phyloP scores from a whole-genome alignment of 2,329 filamentous ascomycete genomes.

The Beauveria asiatica region DNA sequence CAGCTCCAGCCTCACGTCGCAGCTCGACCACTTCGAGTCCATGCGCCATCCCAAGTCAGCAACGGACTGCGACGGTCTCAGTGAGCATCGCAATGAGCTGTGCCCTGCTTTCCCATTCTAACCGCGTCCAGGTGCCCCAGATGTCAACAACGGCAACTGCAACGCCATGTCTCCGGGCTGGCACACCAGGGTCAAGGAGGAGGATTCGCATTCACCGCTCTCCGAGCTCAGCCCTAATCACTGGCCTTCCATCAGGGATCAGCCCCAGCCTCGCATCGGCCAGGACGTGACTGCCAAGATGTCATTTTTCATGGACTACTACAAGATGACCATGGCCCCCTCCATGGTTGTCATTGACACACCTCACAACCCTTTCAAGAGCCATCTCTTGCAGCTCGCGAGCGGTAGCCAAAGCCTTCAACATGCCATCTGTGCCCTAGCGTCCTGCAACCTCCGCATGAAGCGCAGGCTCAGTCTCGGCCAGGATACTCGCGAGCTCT shows the following conservation, averaged over 20 bases:
- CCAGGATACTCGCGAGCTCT: slow-evolving; percentile 44
- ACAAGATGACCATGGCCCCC: slow-evolving; percentile 84
- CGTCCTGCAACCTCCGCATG: slow-evolving; percentile 86
- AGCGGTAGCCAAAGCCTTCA: slow-evolving; percentile 74
- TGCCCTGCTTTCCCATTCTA: slow-evolving; percentile 29
- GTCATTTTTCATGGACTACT: slow-evolving; percentile 87
- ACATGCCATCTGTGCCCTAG: slow-evolving; percentile 82
- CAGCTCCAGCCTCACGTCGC: slow-evolving; percentile 51
- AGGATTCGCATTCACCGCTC: slow-evolving; percentile 36
- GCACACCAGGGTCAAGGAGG: slow-evolving; percentile 33
- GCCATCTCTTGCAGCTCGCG: slow-evolving; percentile 72
- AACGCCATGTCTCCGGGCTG: slow-evolving; percentile 40
- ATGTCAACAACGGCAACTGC: slow-evolving; percentile 41
- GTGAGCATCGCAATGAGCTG: slow-evolving; percentile 34
- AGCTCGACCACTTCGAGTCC: slow-evolving; percentile 49
- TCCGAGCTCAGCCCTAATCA: slow-evolving; percentile 37
- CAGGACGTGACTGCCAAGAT: slow-evolving; percentile 65
- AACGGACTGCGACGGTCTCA: slow-evolving; percentile 46
- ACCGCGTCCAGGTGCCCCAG: slow-evolving; percentile 38
- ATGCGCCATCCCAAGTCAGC: slow-evolving; percentile 30
- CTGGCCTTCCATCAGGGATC: slow-evolving; percentile 39
- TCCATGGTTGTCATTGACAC: slow-evolving; percentile 88
- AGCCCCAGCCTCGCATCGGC: slow-evolving; percentile 43
- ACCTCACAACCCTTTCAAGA: slow-evolving; percentile 75
- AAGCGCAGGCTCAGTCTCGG: slow-evolving; percentile 59